Percentiles rank a stretch among this genome's conserved stretches.
These are phyloP conservation scores for Xylaria sp. DNA, from an alignment of 2,329 filamentous ascomycete species.

Conservation along the genomic window DNA sequence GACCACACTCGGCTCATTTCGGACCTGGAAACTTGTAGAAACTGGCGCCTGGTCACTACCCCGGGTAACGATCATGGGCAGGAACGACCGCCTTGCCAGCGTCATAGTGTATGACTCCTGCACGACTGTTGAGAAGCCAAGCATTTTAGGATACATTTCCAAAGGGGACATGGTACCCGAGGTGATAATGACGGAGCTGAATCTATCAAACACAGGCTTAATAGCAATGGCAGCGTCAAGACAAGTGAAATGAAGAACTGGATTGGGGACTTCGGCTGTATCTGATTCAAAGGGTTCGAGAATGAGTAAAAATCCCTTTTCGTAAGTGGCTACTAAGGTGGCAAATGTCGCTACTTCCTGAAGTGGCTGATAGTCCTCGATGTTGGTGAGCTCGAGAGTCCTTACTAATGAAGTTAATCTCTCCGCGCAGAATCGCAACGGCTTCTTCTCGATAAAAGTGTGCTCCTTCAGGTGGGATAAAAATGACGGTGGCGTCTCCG, in stretches of 20 bases:
- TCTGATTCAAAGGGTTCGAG: slow-evolving; percentile 98
- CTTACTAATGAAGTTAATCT: slow-evolving; percentile 92
- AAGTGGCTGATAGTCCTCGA: slow-evolving; percentile 95
- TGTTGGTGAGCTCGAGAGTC: slow-evolving; percentile 94
- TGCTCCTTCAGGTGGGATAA: slow-evolving; percentile 92
- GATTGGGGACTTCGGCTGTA: slow-evolving; percentile 93
- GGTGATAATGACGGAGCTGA: slow-evolving; percentile 98
- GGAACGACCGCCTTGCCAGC: slow-evolving; percentile 89
- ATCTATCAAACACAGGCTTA: slow-evolving; percentile 95
- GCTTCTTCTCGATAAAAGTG: slow-evolving; percentile 98
- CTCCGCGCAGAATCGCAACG: slow-evolving; percentile 92
- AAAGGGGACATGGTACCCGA: slow-evolving; percentile 96
- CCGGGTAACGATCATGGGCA: slow-evolving; percentile 96
- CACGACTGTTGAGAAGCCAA: slow-evolving; percentile 90
- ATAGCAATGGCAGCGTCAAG: slow-evolving; percentile 98
- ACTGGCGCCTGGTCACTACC: slow-evolving; percentile 94
- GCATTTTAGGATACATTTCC: slow-evolving; percentile 99
- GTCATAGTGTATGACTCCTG: slow-evolving; percentile 99
- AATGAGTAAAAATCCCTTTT: slow-evolving; percentile 94
- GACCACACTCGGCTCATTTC: slow-evolving; percentile 96
- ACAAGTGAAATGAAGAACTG: slow-evolving; percentile 96
- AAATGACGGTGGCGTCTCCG: slow-evolving; percentile 95
- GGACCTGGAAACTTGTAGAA: slow-evolving; percentile 92
- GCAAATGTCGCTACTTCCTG: slow-evolving; percentile 99
- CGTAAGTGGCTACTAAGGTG: slow-evolving; percentile 94